Conservation (phyloP, 129 eudicot species). For the Flaveria linearis region DNA sequence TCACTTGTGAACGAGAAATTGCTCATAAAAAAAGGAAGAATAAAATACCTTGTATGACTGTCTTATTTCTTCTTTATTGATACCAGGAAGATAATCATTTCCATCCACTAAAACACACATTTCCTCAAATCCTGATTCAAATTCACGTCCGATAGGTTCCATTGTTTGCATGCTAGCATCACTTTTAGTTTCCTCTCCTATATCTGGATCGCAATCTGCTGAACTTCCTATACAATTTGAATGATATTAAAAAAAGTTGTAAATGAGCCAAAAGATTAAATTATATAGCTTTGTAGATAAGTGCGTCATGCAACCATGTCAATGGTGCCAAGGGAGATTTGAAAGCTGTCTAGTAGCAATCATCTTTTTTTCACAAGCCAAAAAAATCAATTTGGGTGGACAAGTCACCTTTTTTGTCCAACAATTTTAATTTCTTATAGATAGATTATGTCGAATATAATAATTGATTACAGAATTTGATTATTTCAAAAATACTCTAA, state of each 20-base stretch:
- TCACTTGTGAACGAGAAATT: not conserved
- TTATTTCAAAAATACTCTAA: not conserved
- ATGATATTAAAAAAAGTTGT: not conserved
- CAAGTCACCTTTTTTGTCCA: not conserved
- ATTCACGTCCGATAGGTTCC: constrained; percentile 28
- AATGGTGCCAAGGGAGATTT: not conserved
- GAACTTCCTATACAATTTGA: constrained; percentile 32
- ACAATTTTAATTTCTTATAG: not conserved
- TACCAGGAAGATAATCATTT: constrained; percentile 36
- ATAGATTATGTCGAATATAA: not conserved
- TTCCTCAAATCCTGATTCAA: constrained; percentile 46
- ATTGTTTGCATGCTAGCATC: constrained; percentile 20
- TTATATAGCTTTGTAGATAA: not conserved
- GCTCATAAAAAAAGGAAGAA: constrained; percentile 1
- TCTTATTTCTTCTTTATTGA: constrained; percentile 35
- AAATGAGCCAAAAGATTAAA: not conserved
- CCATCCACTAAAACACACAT: constrained; percentile 66
- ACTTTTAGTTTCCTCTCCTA: constrained; percentile 18
- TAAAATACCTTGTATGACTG: constrained; percentile 67
- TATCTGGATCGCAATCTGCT: constrained; percentile 36
- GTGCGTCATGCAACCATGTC: not conserved
- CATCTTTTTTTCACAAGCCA: not conserved
- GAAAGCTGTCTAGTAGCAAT: not conserved
- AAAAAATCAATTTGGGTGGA: not conserved
- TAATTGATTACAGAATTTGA: not conserved